Conservation (phyloP, 2,329 filamentous ascomycete genomes). For the Fonsecaea pugnacius region DNA sequence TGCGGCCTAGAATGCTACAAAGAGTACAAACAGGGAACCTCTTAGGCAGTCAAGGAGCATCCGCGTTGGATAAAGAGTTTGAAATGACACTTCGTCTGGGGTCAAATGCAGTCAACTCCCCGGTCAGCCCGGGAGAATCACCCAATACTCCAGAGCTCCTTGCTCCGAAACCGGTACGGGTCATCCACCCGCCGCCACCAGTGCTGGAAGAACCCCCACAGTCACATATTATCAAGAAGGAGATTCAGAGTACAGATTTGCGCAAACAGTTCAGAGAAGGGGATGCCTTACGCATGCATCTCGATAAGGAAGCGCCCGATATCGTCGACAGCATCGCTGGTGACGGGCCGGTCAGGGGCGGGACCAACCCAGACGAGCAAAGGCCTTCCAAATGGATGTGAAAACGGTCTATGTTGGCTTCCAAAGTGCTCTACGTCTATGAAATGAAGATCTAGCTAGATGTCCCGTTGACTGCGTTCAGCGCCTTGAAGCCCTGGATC, state of each 20-base stretch:
- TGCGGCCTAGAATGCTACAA: conserved; percentile 27
- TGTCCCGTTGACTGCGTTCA: conserved; percentile 43
- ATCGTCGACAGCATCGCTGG: conserved; percentile 8
- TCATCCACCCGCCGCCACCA: conserved; percentile 25
- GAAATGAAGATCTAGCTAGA: not conserved
- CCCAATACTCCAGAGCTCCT: conserved; percentile 24
- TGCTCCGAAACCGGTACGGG: conserved; percentile 33
- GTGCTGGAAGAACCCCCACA: conserved; percentile 22
- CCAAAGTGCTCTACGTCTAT: not conserved
- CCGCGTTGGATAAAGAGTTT: conserved; percentile 34
- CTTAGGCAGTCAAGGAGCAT: conserved; percentile 10
- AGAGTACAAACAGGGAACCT: conserved; percentile 31
- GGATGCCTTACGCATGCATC: conserved; percentile 25
- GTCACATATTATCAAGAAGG: conserved; percentile 12
- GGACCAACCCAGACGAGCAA: conserved; percentile 3
- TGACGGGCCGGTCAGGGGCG: conserved; percentile 5
- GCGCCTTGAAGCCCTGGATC: conserved; percentile 64
- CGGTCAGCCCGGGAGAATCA: conserved; percentile 16
- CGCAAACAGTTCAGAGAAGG: conserved; percentile 22
- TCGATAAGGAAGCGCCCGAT: conserved; percentile 11
- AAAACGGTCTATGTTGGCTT: not conserved
- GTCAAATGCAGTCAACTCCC: conserved; percentile 12
- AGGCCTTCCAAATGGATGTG: conserved; percentile 14
- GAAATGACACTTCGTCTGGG: conserved; percentile 35
- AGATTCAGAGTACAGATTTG: conserved; percentile 3